Percentiles rank a stretch among this genome's conserved stretches.
Conservation (phyloP, 2,329 filamentous ascomycete genomes). For the Scleromitrula shiraiana region DNA sequence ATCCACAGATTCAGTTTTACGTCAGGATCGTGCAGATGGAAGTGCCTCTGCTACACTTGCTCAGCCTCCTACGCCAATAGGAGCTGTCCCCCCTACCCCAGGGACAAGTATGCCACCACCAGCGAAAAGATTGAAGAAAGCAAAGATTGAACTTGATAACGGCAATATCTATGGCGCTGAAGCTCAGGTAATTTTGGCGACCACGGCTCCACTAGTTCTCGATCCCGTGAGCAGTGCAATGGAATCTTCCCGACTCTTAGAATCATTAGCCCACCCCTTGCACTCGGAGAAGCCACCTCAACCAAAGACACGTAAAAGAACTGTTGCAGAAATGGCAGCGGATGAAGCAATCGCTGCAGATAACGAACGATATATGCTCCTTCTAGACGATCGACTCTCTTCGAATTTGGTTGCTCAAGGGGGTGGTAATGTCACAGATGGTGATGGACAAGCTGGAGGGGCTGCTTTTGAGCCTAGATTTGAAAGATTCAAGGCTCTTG, state of each 20-base stretch:
- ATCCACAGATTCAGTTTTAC: slow-evolving; percentile 54
- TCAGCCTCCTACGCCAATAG: slow-evolving; percentile 56
- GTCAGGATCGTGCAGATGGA: slow-evolving; percentile 31
- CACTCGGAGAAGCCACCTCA: slow-evolving; percentile 70
- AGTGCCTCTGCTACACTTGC: slow-evolving; percentile 35
- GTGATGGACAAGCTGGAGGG: slow-evolving; percentile 62
- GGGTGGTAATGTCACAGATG: slow-evolving; percentile 51
- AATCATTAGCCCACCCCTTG: slow-evolving; percentile 65
- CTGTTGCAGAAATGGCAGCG: slow-evolving; percentile 86
- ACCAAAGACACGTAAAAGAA: slow-evolving; percentile 86
- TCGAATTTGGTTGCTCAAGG: slow-evolving; percentile 50
- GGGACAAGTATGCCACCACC: slow-evolving; percentile 48
- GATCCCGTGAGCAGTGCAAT: slow-evolving; percentile 63
- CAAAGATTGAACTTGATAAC: slow-evolving; percentile 69
- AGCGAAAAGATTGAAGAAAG: slow-evolving; percentile 59
- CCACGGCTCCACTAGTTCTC: slow-evolving; percentile 66
- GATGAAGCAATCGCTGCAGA: slow-evolving; percentile 88
- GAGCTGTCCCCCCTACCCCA: slow-evolving; percentile 52
- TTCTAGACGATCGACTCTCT: slow-evolving; percentile 75
- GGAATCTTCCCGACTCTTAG: slow-evolving; percentile 64
- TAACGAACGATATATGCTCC: slow-evolving; percentile 86
- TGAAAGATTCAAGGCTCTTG: slow-evolving; percentile 84
- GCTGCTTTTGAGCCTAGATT: slow-evolving; percentile 79
- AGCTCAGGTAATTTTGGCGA: slow-evolving; percentile 64
- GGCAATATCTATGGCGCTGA: slow-evolving; percentile 68